Evolutionary conservation across 805 yeast genomes (phyloP).

Genomic region (Kurtzmaniella fragi): DNA sequence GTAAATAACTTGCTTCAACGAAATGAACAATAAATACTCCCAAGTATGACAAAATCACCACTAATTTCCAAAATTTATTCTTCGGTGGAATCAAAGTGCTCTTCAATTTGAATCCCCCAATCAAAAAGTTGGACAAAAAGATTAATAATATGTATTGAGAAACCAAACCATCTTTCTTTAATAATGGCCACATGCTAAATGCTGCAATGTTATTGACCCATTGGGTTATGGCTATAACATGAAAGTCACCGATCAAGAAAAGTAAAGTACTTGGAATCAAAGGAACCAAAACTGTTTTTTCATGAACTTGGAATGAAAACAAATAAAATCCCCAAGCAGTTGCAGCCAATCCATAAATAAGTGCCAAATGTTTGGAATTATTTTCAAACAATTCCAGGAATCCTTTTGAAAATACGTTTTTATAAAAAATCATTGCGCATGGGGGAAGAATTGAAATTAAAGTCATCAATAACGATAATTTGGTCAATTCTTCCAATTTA

Average conservation of each 20-base stretch:
- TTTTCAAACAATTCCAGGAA: constrained; percentile 8
- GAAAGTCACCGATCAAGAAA: constrained; percentile 48
- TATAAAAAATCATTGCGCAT: constrained; percentile 31
- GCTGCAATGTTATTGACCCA: constrained; percentile 86
- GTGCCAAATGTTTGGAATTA: constrained; percentile 9
- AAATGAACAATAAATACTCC: constrained; percentile 48
- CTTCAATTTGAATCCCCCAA: constrained; percentile 18
- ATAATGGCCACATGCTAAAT: constrained; percentile 84
- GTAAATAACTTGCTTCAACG: constrained; percentile 44
- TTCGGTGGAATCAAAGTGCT: constrained; percentile 17
- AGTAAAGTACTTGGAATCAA: constrained; percentile 77
- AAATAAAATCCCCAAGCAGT: constrained; percentile 85
- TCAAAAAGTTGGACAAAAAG: constrained; percentile 43
- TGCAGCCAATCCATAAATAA: constrained; percentile 68
- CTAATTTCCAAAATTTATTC: constrained; percentile 19
- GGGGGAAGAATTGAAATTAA: constrained; percentile 31
- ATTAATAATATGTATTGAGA: constrained; percentile 67
- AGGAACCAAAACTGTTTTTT: constrained; percentile 85
- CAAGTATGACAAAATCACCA: constrained; percentile 26
- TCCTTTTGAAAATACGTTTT: constrained; percentile 15
- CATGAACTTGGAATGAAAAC: constrained; percentile 95
- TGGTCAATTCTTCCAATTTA: constrained; percentile 53
- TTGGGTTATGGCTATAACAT: constrained; percentile 64
- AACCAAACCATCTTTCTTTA: constrained; percentile 66
- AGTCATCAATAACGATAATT: constrained; percentile 52